Evolutionary conservation across 2,329 filamentous ascomycete species (phyloP).

Genomic region (Penicillium sp.): DNA sequence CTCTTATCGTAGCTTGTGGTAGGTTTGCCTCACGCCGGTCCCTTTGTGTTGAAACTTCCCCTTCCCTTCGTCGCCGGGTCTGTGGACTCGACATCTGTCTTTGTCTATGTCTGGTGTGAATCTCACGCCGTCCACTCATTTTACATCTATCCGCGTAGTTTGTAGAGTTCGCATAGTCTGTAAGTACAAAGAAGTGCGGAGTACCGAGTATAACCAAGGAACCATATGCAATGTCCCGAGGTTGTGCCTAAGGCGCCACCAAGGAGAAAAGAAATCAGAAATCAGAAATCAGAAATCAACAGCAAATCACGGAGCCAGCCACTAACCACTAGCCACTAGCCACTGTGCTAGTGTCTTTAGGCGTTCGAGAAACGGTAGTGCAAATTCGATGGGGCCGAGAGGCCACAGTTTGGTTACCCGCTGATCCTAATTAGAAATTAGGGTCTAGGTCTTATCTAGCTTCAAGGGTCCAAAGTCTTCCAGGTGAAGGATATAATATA

Average conservation of each 20-base stretch:
- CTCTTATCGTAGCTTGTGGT: not conserved
- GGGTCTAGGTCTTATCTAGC: not conserved
- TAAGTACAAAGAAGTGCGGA: not conserved
- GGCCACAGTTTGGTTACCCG: not conserved
- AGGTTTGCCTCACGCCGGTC: not conserved
- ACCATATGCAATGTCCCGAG: not conserved
- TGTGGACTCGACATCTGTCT: not conserved
- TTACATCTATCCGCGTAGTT: not conserved
- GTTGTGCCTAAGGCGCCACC: not conserved
- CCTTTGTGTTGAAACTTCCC: not conserved
- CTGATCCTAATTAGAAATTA: conserved; percentile 8
- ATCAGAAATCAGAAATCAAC: not conserved
- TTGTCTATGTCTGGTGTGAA: conserved; percentile 10
- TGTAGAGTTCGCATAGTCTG: not conserved
- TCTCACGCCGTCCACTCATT: conserved; percentile 15
- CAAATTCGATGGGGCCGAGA: not conserved
- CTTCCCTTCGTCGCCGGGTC: conserved; percentile 1
- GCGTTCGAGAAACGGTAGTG: not conserved
- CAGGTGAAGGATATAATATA: not conserved
- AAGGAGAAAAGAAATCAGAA: not conserved
- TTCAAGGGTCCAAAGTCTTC: not conserved
- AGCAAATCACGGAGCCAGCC: not conserved
- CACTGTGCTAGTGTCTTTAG: not conserved
- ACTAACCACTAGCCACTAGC: not conserved
- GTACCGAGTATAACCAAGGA: too few relatives aligned